Evolutionary conservation across 2,329 filamentous ascomycete species (phyloP), one percentile per base, ranked within the genome.

Genomic region (Xylaria sp.): DNA sequence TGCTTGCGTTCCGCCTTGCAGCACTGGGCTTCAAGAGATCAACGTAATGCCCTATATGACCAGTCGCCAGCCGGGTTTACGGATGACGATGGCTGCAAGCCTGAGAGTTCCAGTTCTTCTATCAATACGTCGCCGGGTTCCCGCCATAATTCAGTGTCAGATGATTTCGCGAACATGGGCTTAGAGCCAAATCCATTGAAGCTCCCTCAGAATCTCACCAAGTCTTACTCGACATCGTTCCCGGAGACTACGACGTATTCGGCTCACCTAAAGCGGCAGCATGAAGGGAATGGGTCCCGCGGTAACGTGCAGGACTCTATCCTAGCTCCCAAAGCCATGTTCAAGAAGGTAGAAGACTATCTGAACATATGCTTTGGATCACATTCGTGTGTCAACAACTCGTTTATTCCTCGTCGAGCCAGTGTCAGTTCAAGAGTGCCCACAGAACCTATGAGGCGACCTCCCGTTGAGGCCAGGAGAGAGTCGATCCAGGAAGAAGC

Each of bases 301-400:
- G 7, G 37, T 44, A 62, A 57, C 48, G 48, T 58, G 52, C 55
- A 64, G 52, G 46, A 63, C 63, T 50, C 65, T 60, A 56, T 65
- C 50, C 60, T 65, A 48, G 79, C 79, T 2, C 74, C 80, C 2
- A 85, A 82, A 68, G 79, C 77, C 44, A 84, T 93, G 9, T 96
- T 96, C 72, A 86, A 83, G 61, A 80, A 81, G 4, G 71, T 96
- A 11, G 91, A 96, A 73, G 88, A 92, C 62, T 93, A 94, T 69
- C 81, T 96, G 47, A 76, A 85, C 54, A 73, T 76, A 18, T 88
- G 83, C 66, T 90, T 95, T 67, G 81, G 83, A 57, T 86, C 86
- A 0, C 86, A 86, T 65, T 81, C 88, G 55, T 86, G 83, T 63
- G 74, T 96, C n/a, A 95, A 94, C 71, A 79, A 78, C 11, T 92